Base-by-base conservation (phyloP, 2,329 filamentous ascomycete species). In the Alternaria conjuncta region DNA sequence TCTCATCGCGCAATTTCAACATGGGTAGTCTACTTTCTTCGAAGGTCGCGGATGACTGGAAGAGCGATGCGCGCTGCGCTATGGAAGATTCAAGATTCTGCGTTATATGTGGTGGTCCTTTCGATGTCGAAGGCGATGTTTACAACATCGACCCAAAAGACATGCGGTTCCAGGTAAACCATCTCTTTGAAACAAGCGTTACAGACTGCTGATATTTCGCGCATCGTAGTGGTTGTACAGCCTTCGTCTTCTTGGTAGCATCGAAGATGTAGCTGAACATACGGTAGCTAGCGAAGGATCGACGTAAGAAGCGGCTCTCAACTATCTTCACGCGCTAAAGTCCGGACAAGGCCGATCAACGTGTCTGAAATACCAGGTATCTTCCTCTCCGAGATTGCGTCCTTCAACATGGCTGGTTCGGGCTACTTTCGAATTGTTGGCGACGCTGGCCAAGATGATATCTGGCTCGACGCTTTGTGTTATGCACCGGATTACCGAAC, bases 31-130 rank as follows among this genome's bases (percentile, higher is more conserved):
- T 62, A 13, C 44, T 68, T 32, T 73, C 70, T 23, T 65, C 66
- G 10, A 55, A 59, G 32, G 26, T 26, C 12, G 28, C 62, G 20
- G 44, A 57, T 2, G 45, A 56, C 25, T 70, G 65, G 63, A 71
- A 65, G 32, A 65, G 61, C n/a, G 70, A 72, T 25, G 68, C 67
- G 11, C 57, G 49, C 18, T 64, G 62, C 20, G 59, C 65, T 3
- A 77, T 76, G 67, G 71, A 75, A 41, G 63, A 61, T 2, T 65
- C 66, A 7, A 64, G 65, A 11, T 75, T 70, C 50, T 76, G 75
- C 61, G 68, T 75, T 2, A 57, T 75, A 15, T 76, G 74, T 44
- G 72, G 75, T 23, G 67, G 66, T 4, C 73, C 70, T 1, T 76
- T 76, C 51, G 71, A 72, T 18, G 56, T 75, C 6, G 62, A 72